Evolutionary conservation across 208 protist species (phyloP).

Genomic region (Endotrypanum monterogeii): DNA sequence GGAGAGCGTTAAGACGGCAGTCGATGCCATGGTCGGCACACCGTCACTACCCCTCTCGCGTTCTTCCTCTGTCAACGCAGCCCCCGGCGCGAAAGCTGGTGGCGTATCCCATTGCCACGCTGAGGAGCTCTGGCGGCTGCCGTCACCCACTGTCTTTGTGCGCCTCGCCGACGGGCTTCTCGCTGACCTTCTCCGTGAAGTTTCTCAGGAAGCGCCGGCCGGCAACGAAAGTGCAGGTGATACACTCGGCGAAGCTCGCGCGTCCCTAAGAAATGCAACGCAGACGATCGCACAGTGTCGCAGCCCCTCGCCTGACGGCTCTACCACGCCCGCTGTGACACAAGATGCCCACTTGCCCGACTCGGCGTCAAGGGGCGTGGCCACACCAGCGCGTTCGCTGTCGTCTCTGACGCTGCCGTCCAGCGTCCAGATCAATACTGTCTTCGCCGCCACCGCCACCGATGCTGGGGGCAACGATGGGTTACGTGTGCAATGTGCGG

Average conservation of each 20-base stretch:
- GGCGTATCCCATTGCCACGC: not conserved
- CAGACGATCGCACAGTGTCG: not conserved
- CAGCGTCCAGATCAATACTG: not conserved
- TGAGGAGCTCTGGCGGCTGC: not conserved
- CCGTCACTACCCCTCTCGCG: not conserved
- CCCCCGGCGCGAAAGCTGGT: not conserved
- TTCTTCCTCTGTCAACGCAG: slow-evolving; percentile 3
- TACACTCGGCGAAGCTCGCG: not conserved
- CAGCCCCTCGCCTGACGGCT: no score
- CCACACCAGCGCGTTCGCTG: not conserved
- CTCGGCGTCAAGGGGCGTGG: not conserved
- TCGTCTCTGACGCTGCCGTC: not conserved
- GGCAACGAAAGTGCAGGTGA: not conserved
- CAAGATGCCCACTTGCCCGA: not conserved
- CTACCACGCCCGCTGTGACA: not conserved
- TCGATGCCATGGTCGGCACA: not conserved
- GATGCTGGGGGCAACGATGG: not conserved
- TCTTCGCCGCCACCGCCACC: not conserved
- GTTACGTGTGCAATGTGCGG: not conserved
- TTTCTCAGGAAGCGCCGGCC: not conserved
- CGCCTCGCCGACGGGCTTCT: slow-evolving; percentile 9
- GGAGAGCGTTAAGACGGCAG: not conserved
- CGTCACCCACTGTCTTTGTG: not conserved
- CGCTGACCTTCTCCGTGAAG: slow-evolving; percentile 1
- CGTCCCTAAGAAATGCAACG: not conserved